phyloP scores from a whole-genome alignment of 108 stramenopile species.

The Skeletonema costatum region DNA sequence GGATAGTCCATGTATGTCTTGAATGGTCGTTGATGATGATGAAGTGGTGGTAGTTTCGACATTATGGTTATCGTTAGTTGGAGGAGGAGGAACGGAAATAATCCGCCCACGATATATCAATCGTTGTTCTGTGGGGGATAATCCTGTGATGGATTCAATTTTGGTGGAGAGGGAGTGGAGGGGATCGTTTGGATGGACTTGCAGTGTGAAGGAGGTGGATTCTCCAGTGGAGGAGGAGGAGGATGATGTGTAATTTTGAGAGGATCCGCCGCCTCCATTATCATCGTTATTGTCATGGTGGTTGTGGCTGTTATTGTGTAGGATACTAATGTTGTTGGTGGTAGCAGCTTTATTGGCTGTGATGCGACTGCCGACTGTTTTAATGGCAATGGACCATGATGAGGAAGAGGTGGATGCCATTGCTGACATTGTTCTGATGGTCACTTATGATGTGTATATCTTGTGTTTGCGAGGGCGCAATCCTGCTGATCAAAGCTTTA shows the following conservation, averaged over 20 bases:
- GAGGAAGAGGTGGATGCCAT: neutral
- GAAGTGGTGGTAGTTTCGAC: neutral
- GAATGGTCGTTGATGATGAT: slow-evolving; percentile 13
- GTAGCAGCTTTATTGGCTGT: neutral
- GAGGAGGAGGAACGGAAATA: slow-evolving; percentile 30
- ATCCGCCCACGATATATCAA: slow-evolving; percentile 87
- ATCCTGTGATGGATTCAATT: slow-evolving; percentile 73
- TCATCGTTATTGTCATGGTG: neutral
- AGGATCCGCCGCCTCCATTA: neutral
- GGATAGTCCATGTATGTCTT: slow-evolving; percentile 74
- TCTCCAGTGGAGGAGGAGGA: neutral
- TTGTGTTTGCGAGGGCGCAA: too few relatives aligned
- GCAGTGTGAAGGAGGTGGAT: slow-evolving; percentile 53
- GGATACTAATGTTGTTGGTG: neutral
- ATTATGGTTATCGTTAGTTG: neutral
- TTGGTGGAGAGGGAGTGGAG: slow-evolving; percentile 49
- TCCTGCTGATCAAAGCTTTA: too few relatives aligned
- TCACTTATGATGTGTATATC: too few relatives aligned
- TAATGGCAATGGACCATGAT: slow-evolving; percentile 25
- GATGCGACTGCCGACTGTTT: slow-evolving; percentile 22
- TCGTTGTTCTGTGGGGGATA: slow-evolving; percentile 69
- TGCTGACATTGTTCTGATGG: neutral
- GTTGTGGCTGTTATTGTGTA: neutral
- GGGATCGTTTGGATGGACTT: slow-evolving; percentile 67
- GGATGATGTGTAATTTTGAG: neutral